Base-by-base conservation (phyloP, 2,329 filamentous ascomycete genomes). In the Hypoxylon sp. region DNA sequence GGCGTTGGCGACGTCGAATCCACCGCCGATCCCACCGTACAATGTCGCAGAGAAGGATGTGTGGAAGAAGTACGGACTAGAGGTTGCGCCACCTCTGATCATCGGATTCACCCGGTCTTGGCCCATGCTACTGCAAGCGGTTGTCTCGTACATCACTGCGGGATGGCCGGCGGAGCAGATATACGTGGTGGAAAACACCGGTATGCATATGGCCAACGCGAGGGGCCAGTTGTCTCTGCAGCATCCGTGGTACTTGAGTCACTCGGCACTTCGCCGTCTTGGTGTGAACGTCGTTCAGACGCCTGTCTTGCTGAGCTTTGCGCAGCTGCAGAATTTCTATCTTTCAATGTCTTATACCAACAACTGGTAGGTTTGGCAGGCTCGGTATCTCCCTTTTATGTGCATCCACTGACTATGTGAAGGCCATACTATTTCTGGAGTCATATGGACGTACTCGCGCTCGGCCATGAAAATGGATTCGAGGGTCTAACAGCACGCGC, bases 61-160 rank as follows among this genome's bases (percentile, higher is more conserved):
- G 3, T 77, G 79, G 69, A 76, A 75, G 53, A 73, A 77, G 4
- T 79, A 80, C 56, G 75, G 75, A 55, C 69, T 81, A 47, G 71
- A 75, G 4, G 64, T 74, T 34, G 69, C 75, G 5, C 82, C 85
- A 3, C 84, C 85, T 1, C 78, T 88, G 7, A 77, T 87, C 50
- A 85, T 88, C 62, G 83, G 85, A n/a, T 88, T 88, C 75, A 86
- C 85, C 0, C 78, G 84, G 32, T 81, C 82, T 57, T 86, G 82
- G 81, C 80, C 81, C 1, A 76, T 87, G 59, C 78, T 88, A 1
- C 79, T 85, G 13, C 86, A 88, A 73, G 77, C 81, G 2, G 81
- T 88, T 1, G 79, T 86, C 8, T 82, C 79, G 10, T 88, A 88
- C 72, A 82, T 88, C 65, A 83, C 85, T 0, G 83, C 84, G 2